Evolutionary conservation across 164 flowering plant genomes (phyloP), one percentile per base, ranked within the genome.

Genomic region (Taxillus chinensis): DNA sequence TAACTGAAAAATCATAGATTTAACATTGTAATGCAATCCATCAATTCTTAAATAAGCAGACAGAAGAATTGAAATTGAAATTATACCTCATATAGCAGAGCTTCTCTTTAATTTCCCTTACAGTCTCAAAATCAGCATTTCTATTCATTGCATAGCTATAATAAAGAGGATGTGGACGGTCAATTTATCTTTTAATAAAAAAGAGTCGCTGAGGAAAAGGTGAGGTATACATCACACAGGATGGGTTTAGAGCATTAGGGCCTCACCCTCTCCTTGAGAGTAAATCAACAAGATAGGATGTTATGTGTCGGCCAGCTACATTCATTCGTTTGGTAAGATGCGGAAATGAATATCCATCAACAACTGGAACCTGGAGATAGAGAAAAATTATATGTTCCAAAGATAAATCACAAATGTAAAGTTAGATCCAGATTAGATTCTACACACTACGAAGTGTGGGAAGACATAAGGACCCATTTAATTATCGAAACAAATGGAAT

Each of bases 291-390:
- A 95, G 96, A 76, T 95, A 95, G 43, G 99, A 87, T 59, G 99
- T 95, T 61, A 95, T 95, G 64, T 95, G 97, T 65, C 99, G 77
- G 39, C 99, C 97, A 72, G 97, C 99, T 48, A 91, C 92, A 78
- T 95, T 95, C 96, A 95, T 95, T 70, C 96, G 86, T 73, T 95
- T 95, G 27, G 97, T 91, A 39, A 95, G 95, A 79, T 91, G 99
- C 13, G 99, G 99, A 57, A 93, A 95, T 60, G 99, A 95, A 74
- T 95, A 91, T 57, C 99, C 99, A 83, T 95, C 99, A 68, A 95
- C 99, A 71, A 95, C 96, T 41, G 99, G 99, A 73, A 93, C 99
- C 99, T 93, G 75, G 53, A 68, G 39, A 41, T 37, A 41, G 27
- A 27, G 27, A 51, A 5, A 5, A 46, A 66, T 59, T 45, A 54